Evolutionary conservation across 352 stramenopile species (phyloP).

Genomic region (Globisporangium acanthophoron): DNA sequence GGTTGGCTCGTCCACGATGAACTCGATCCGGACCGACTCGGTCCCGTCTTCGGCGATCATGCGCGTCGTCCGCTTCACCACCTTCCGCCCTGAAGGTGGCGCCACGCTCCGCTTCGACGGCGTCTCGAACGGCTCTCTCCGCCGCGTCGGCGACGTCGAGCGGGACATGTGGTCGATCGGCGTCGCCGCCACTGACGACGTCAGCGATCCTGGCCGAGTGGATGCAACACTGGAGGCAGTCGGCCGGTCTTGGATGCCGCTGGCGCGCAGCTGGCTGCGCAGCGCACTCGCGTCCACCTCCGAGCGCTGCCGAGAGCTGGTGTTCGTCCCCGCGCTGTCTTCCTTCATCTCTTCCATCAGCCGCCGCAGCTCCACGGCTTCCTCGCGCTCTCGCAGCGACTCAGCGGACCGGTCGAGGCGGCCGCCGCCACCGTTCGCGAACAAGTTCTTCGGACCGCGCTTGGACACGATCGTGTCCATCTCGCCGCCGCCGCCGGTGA

Average conservation of each 20-base stretch:
- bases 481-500: conserved; percentile 48
- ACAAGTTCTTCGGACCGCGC: conserved; percentile 66
- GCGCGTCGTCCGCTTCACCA: not conserved
- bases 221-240: not conserved
- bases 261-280: conserved; percentile 58
- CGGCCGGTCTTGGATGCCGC: not conserved
- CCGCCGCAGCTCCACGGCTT: conserved; percentile 64
- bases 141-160: not conserved
- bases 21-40: conserved; percentile 71
- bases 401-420: conserved; percentile 67
- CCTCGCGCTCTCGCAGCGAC: conserved; percentile 65
- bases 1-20: conserved; percentile 68
- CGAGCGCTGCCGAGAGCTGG: conserved; percentile 29
- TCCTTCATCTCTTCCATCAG: conserved; percentile 86
- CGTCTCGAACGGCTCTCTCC: not conserved
- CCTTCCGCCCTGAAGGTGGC: not conserved
- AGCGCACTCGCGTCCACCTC: conserved; percentile 60
- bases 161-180: not conserved
- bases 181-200: not conserved
- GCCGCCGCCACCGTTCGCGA: conserved; percentile 59
- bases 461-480: conserved; percentile 43
- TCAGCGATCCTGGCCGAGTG: not conserved
- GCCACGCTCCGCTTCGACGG: not conserved
- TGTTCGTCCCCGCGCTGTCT: conserved; percentile 17
- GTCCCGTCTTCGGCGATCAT: conserved; percentile 47